Evolutionary conservation across 208 protist species (phyloP), one percentile per base, ranked within the genome.

Genomic region (Trypanosoma theileri): DNA sequence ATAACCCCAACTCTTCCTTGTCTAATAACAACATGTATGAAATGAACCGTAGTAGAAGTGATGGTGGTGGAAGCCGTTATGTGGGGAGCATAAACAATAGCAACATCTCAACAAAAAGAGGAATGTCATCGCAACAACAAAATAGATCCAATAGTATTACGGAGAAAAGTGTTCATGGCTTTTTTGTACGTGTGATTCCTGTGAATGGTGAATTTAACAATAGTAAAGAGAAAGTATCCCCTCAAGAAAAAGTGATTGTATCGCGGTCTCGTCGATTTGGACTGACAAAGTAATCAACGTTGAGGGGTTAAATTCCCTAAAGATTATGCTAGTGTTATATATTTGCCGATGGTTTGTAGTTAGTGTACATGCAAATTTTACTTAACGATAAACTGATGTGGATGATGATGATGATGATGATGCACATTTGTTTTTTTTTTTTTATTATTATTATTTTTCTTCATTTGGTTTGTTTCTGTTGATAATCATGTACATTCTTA

Each of bases 181-280:
- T 71, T 42, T 56, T 57, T 71, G 55, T 71, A 44, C 42, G 48
- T 7, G 56, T 71, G 26, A 59, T 71, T 26, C 13, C 31, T 46
- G 52, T 8, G 4, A 51, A 59, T 16, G 48, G 19, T 26, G 9
- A 21, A 21, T 13, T 3, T 13, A 59, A 65, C 3, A 8, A 16
- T 46, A n/a, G 1, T n/a, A 22, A 58, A 3, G 44, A 54, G 21
- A 13, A 1, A 16, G 17, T 26, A 21, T 13, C 1, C 35, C n/a
- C 9, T 50, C 19, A 55, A 31, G 45, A 35, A 41, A 21, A 4
- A 48, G 44, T n/a, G 12, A 3, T 17, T 56, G 22, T 22, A 17
- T 22, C 44, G 11, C 48, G 35, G 12, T 51, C 57, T 11, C 56
- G 50, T 35, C 66, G 66, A 26, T 64, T 62, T 50, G 65, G 65